phyloP scores from a whole-genome alignment of 176 grass and related monocot genomes.

The Rhipidocladum racemiflorum region DNA sequence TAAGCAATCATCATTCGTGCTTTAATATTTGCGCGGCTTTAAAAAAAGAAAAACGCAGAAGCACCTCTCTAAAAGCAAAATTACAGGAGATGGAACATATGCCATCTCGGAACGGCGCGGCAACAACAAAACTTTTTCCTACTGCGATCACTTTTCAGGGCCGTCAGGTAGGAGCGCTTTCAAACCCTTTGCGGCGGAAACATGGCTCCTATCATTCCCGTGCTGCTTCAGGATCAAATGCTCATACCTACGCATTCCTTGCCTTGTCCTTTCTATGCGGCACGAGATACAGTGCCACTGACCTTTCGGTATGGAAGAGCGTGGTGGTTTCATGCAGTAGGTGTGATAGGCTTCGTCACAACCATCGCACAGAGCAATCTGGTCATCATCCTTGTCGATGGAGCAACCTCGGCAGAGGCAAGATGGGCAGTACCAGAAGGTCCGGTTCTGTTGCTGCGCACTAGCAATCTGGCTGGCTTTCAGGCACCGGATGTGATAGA shows the following conservation, averaged over 20 bases:
- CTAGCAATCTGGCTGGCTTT: constrained; percentile 74
- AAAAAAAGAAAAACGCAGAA: no score
- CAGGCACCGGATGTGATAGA: constrained; percentile 77
- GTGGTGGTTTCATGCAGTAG: constrained; percentile 71
- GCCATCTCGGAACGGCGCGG: no score
- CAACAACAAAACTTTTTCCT: no score
- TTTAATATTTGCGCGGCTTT: no score
- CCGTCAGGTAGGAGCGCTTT: no score
- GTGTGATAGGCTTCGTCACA: constrained; percentile 83
- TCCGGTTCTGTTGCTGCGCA: constrained; percentile 46
- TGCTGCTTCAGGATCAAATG: constrained; percentile 47
- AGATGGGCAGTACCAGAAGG: constrained; percentile 88
- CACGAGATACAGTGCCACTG: constrained; percentile 65
- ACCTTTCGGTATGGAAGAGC: constrained; percentile 54
- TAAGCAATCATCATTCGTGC: no score
- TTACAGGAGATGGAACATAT: no score
- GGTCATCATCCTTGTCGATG: constrained; percentile 58
- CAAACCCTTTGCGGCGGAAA: neutral
- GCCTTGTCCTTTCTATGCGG: constrained; percentile 41
- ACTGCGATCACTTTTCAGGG: no score
- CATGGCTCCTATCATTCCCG: neutral
- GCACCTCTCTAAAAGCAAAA: no score
- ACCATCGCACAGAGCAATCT: constrained; percentile 69
- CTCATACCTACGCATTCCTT: constrained; percentile 63
- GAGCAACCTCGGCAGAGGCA: constrained; percentile 74